Percentiles rank a stretch among this genome's conserved stretches.
These are phyloP conservation scores for Cutaneotrichosporon sp. DNA, from an alignment of 1,284 basidiomycete genomes.

Conservation along the genomic window DNA sequence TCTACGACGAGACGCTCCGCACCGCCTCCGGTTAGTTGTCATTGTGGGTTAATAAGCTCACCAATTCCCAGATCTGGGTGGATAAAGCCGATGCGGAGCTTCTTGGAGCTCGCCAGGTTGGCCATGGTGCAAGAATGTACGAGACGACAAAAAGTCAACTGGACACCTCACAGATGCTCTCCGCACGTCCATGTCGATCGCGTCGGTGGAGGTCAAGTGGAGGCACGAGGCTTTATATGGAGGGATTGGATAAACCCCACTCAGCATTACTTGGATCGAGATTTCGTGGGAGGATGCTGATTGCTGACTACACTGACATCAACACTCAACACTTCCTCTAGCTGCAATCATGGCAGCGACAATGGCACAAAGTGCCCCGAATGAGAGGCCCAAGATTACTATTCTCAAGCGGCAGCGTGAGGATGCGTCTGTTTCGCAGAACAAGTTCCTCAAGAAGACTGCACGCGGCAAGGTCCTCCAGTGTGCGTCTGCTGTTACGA, in stretches of 20 bases:
- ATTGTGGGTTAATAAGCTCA: slow-evolving; percentile 50
- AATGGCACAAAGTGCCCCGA: slow-evolving; percentile 15
- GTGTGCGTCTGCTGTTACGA: slow-evolving; percentile 57
- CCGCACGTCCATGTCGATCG: neutral
- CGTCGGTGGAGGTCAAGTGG: neutral
- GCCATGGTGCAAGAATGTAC: slow-evolving; percentile 8
- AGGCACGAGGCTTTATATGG: neutral
- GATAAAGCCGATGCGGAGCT: slow-evolving; percentile 72
- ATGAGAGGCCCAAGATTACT: slow-evolving; percentile 57
- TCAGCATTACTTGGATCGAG: neutral
- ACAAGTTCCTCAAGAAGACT: slow-evolving; percentile 93
- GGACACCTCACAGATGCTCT: neutral
- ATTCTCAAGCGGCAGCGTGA: slow-evolving; percentile 71
- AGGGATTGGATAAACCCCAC: neutral
- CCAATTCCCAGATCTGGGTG: slow-evolving; percentile 96
- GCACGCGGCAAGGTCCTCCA: slow-evolving; percentile 90
- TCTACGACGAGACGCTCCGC: slow-evolving; percentile 96
- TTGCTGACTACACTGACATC: slow-evolving; percentile 1
- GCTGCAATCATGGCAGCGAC: slow-evolving; percentile 23
- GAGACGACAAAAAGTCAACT: neutral
- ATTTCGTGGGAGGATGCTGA: neutral
- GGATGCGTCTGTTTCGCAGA: slow-evolving; percentile 74
- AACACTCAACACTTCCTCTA: neutral
- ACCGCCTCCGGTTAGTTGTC: slow-evolving; percentile 63
- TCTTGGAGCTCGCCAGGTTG: slow-evolving; percentile 20